Percentiles rank a stretch among this genome's conserved stretches.
phyloP scores from a whole-genome alignment of 495 filamentous ascomycete species.

The Neurospora intermedia region DNA sequence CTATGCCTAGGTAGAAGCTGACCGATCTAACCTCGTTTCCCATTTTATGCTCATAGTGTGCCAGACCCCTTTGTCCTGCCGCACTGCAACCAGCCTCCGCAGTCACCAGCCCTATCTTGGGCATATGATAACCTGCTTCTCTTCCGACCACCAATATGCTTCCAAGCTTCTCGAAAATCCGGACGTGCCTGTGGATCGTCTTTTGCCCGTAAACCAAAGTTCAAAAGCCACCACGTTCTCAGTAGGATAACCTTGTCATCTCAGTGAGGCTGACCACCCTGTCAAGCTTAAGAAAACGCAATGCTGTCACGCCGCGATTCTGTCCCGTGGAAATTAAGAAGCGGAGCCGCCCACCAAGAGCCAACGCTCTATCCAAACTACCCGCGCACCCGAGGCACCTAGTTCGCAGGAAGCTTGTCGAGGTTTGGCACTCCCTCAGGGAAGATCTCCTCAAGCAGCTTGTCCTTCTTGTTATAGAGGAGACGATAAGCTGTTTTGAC shows the following conservation, averaged over 20 bases:
- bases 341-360: neutral
- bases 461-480: constrained; percentile 61
- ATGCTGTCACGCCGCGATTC: neutral
- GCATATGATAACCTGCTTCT: neutral
- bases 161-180: neutral
- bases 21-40: neutral
- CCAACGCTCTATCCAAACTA: neutral
- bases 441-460: constrained; percentile 66
- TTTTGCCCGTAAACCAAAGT: neutral
- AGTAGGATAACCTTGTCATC: neutral
- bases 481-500: constrained; percentile 91
- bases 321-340: neutral
- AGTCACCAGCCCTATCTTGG: neutral
- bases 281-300: neutral
- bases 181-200: neutral
- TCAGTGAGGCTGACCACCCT: neutral
- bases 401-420: constrained; percentile 49
- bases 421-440: constrained; percentile 55
- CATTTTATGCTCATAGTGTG: neutral
- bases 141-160: neutral
- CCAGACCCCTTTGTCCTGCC: neutral
- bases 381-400: constrained; percentile 3
- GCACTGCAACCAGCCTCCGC: neutral
- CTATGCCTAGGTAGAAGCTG: neutral
- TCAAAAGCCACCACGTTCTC: neutral